These are phyloP conservation scores for Neopestalotiopsis clavispora DNA, from an alignment of 2,329 filamentous ascomycete genomes.

Conservation along the genomic window DNA sequence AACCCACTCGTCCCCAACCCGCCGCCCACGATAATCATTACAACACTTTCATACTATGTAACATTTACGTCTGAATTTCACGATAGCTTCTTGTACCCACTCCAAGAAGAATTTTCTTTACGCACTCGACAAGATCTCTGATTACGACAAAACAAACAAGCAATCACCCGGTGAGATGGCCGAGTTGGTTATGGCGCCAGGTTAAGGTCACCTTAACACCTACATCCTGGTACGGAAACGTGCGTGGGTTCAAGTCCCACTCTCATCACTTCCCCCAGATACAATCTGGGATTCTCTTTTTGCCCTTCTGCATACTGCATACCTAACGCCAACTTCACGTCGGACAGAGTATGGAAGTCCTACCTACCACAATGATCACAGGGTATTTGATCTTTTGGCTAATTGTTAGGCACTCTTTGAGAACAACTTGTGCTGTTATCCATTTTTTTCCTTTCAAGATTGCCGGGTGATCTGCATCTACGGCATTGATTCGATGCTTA, in stretches of 20 bases:
- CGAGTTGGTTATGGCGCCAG: conserved; percentile 15
- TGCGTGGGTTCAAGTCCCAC: conserved; percentile 15
- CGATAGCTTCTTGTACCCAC: not conserved
- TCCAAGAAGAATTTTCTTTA: not conserved
- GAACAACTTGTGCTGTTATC: too few relatives aligned
- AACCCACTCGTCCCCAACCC: conserved; percentile 11
- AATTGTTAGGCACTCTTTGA: not conserved
- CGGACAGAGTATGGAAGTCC: too few relatives aligned
- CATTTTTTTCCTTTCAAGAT: too few relatives aligned
- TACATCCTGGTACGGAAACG: conserved; percentile 15
- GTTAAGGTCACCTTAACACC: conserved; percentile 15
- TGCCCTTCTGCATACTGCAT: not conserved
- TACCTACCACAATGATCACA: not conserved
- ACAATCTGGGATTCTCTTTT: conserved; percentile 1
- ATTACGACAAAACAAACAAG: not conserved
- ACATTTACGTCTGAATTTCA: not conserved
- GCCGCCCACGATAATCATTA: not conserved
- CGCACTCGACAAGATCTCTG: not conserved
- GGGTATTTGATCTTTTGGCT: not conserved
- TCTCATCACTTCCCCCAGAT: conserved; percentile 14
- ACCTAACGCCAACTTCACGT: too few relatives aligned
- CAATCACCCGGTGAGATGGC: conserved; percentile 9
- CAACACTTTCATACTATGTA: not conserved
- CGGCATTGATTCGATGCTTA: too few relatives aligned
- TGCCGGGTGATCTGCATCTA: too few relatives aligned